Evolutionary conservation across 2,329 filamentous ascomycete genomes (phyloP), one percentile per base, ranked within the genome.

Genomic region (Cordyceps javanica): DNA sequence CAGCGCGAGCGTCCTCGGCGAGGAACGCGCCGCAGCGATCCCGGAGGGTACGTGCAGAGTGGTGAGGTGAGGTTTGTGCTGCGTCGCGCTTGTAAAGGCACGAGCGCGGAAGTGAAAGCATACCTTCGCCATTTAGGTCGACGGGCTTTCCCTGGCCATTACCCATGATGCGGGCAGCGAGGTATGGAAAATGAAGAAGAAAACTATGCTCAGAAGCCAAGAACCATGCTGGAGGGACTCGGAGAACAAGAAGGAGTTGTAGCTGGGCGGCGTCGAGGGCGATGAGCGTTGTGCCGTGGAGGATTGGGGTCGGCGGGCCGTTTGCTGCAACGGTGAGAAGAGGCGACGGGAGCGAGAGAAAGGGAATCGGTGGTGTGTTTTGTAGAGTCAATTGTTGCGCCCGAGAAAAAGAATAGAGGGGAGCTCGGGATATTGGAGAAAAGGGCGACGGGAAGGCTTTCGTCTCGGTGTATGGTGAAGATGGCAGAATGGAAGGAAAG

Each of bases 71-170:
- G 16, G 10, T 19, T 21, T 42, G 36, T 42, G 54, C 16, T 56
- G 54, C 44, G 19, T 34, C 23, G 23, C 30, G 42, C 34, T 38
- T 23, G 16, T 41, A 56, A 58, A 55, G 34, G 44, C 34, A 42
- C n/a, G 26, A 10, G 42, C n/a, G 21, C 9, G 28, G 42, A 36
- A 36, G 23, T 44, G 36, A 13, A 57, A 56, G 67, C 70, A 55
- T 78, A 96, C 91, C 90, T 87, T 96, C 90, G 77, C 96, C 92
- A 76, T 88, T 90, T 76, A 92, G 87, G 72, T 91, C 88, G 77
- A 96, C 85, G 74, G 90, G 90, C 75, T 97, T 97, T 75, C 92
- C 92, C 75, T 93, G 91, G 71, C 87, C 89, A 77, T 97, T 97
- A 72, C 93, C 93, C 93, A 97, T 97, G 62, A 55, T 60, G 60